Percentiles rank a stretch among this genome's conserved stretches.
phyloP scores from a whole-genome alignment of 2,329 filamentous ascomycete genomes.

The Scleromitrula shiraiana region DNA sequence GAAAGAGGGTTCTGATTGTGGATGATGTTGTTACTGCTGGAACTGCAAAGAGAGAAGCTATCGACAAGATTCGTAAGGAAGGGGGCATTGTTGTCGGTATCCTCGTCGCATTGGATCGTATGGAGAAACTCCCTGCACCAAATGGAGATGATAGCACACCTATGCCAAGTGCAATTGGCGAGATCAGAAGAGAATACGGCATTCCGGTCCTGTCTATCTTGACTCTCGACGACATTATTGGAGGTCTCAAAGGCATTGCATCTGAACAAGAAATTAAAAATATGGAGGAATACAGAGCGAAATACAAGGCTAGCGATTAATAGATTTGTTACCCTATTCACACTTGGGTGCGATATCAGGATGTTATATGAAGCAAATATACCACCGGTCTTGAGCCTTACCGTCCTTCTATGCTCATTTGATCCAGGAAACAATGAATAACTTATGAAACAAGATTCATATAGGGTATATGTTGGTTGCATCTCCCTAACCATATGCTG shows the following conservation, averaged over 20 bases:
- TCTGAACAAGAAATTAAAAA: slow-evolving; percentile 54
- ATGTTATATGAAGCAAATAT: neutral
- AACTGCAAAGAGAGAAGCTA: slow-evolving; percentile 87
- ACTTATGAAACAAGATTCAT: neutral
- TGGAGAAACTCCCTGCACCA: slow-evolving; percentile 67
- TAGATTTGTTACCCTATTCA: slow-evolving; percentile 13
- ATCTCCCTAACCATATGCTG: slow-evolving; percentile 18
- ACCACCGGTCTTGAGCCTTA: neutral
- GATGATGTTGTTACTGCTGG: slow-evolving; percentile 97
- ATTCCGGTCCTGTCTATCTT: slow-evolving; percentile 80
- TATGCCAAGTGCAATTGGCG: slow-evolving; percentile 74
- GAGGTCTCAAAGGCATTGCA: slow-evolving; percentile 54
- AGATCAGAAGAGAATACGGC: slow-evolving; percentile 73
- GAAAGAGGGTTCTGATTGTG: slow-evolving; percentile 79
- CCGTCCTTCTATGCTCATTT: neutral
- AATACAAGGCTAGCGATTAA: slow-evolving; percentile 52
- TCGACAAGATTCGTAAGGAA: slow-evolving; percentile 78
- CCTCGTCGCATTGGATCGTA: slow-evolving; percentile 78
- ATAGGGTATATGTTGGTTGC: neutral
- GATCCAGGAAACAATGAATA: neutral
- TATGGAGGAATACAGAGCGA: slow-evolving; percentile 65
- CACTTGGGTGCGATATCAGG: neutral
- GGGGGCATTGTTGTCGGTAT: slow-evolving; percentile 82
- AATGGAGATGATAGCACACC: slow-evolving; percentile 46
- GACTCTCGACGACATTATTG: slow-evolving; percentile 76